Conservation (phyloP, 139 green algal species). For the Astrephomene gubernaculifera region DNA sequence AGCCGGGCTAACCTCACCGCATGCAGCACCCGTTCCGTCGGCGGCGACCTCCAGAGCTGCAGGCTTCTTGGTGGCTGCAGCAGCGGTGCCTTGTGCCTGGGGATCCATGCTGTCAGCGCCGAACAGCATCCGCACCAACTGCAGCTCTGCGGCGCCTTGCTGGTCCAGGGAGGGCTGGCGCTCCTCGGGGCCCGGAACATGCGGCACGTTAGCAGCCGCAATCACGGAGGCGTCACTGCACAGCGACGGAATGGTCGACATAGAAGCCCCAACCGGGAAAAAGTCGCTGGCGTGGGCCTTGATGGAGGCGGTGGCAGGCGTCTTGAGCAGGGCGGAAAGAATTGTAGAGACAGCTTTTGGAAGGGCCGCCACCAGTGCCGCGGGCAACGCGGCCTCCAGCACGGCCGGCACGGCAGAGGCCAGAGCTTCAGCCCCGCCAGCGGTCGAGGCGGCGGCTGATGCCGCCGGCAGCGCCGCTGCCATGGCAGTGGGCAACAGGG, state of each 20-base stretch:
- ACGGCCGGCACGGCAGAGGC: neutral
- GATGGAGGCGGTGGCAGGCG: neutral
- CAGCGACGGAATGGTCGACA: neutral
- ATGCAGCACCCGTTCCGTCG: neutral
- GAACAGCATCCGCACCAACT: slow-evolving; percentile 38
- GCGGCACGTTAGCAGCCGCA: no score
- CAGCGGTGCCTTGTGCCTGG: no score
- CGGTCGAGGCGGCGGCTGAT: neutral
- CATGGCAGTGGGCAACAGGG: slow-evolving; percentile 1
- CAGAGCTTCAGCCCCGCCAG: neutral
- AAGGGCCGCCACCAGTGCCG: neutral
- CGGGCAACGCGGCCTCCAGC: neutral
- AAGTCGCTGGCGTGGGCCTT: no score
- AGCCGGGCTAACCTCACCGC: neutral
- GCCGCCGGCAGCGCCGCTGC: neutral
- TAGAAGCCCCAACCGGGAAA: no score
- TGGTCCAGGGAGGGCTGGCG: slow-evolving; percentile 31
- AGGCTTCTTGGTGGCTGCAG: neutral
- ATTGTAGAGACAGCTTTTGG: neutral
- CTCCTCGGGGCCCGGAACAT: neutral
- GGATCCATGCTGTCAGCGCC: neutral
- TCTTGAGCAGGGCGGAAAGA: neutral
- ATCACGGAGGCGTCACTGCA: neutral
- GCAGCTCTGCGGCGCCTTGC: slow-evolving; percentile 31
- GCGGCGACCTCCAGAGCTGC: neutral